Base-by-base conservation (phyloP, 768 basidiomycete species). In the Tephrocybe sp. region DNA sequence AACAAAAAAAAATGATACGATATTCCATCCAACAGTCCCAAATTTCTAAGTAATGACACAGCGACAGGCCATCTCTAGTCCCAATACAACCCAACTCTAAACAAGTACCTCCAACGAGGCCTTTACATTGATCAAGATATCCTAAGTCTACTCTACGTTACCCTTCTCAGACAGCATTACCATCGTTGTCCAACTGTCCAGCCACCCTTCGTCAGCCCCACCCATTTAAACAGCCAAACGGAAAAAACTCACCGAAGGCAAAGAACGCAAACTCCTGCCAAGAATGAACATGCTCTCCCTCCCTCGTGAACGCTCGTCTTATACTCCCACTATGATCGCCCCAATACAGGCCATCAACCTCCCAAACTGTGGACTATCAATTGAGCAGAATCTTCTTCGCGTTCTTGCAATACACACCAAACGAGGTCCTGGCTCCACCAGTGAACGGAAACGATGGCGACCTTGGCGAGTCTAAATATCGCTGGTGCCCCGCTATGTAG, bases 241-340 rank as follows among this genome's bases (percentile, higher is more conserved):
- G n/a, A n/a, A n/a, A n/a, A n/a, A n/a, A 95, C 1, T 92, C 94
- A 48, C 92, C 96, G 59, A 98, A 98, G 0, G 93, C 94, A 61
- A 98, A 98, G 63, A 91, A 96, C 1, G 92, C 91, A 61, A 96
- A 82, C 62, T 98, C 96, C 53, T 98, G 81, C 2, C 94, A 94
- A 11, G 91, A 82, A 60, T 77, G 77, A 53, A 98, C 84, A 0
- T 72, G 57, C 19, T 96, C 80, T 1, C 94, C 94, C 59, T 95
- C 91, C 39, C n/a, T n/a, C n/a, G n/a, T 85, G 59, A n/a, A 93
- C 87, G 0, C 92, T 93, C 4, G 87, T 89, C 59, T 83, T 67
- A 98, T 98, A 52, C 86, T 91, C 90, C 93, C 11, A 90, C 95
- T 90, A 93, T 92, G 93, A 95, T 95, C 7, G 92, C 92, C 19